A percentile compares a stretch with the other conserved stretches of the same genome.
Evolutionary conservation across 306 rosid species (phyloP).

Genomic region (Cotoneaster glaucophyllus): DNA sequence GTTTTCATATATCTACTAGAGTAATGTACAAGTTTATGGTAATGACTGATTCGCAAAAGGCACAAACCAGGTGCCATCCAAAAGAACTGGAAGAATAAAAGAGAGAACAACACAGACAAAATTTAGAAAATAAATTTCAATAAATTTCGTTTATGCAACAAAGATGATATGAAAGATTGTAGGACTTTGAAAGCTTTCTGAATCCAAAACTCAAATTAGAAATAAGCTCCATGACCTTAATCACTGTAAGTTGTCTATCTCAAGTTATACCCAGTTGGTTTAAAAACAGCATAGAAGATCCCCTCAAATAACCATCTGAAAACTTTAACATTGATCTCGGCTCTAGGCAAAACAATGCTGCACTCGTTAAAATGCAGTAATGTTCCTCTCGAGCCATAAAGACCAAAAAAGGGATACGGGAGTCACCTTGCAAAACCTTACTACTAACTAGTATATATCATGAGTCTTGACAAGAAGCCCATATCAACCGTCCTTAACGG

Average conservation of each 20-base stretch:
- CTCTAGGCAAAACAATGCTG: not conserved
- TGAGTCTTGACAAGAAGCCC: not conserved
- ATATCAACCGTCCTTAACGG: too few species aligned
- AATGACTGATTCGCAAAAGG: not conserved
- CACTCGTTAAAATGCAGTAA: not conserved
- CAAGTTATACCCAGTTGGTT: not conserved
- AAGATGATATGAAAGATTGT: too few species aligned
- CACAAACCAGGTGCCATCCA: not conserved
- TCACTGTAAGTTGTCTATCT: not conserved
- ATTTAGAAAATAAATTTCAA: too few species aligned
- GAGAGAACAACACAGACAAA: too few species aligned
- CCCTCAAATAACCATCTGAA: not conserved
- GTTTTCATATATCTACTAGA: not conserved
- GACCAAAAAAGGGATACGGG: not conserved
- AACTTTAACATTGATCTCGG: not conserved
- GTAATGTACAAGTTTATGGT: not conserved
- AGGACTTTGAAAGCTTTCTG: not conserved
- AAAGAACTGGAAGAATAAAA: too few species aligned
- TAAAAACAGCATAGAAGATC: not conserved
- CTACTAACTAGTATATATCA: not conserved
- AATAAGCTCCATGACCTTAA: not conserved
- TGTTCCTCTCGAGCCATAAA: not conserved
- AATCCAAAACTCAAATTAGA: not conserved
- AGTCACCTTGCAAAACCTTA: not conserved
- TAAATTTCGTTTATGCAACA: too few species aligned